Evolutionary conservation across 805 yeast species (phyloP).

Genomic region (Candida incommunis): DNA sequence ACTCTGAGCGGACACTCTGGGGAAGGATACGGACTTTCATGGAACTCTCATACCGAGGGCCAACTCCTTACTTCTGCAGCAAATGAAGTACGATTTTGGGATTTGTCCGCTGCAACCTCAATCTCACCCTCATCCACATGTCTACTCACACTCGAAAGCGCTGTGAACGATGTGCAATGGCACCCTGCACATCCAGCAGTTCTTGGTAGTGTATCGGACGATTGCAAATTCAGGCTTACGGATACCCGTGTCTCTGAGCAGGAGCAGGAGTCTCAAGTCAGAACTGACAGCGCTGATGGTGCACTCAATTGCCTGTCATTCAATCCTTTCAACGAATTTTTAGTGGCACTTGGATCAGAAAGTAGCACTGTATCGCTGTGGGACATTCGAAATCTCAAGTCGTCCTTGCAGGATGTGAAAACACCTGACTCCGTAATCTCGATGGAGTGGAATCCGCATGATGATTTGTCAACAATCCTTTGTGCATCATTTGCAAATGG

Average conservation of each 20-base stretch:
- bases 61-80: slow-evolving; percentile 40
- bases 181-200: slow-evolving; percentile 44
- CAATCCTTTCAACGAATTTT: slow-evolving; percentile 39
- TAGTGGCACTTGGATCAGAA: slow-evolving; percentile 56
- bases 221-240: slow-evolving; percentile 32
- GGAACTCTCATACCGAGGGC: slow-evolving; percentile 60
- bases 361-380: slow-evolving; percentile 42
- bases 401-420: slow-evolving; percentile 17
- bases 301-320: slow-evolving; percentile 31
- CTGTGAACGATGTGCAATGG: slow-evolving; percentile 67
- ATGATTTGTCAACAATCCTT: slow-evolving; percentile 29
- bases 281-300: background rate
- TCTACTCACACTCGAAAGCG: slow-evolving; percentile 26
- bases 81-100: slow-evolving; percentile 52
- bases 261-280: background rate
- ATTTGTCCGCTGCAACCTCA: slow-evolving; percentile 32
- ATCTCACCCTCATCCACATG: slow-evolving; percentile 15
- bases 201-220: slow-evolving; percentile 58
- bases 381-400: slow-evolving; percentile 44
- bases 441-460: slow-evolving; percentile 57
- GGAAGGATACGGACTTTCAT: slow-evolving; percentile 50
- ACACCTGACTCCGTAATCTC: slow-evolving; percentile 45
- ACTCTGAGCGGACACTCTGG: slow-evolving; percentile 27
- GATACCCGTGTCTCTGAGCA: slow-evolving; percentile 33
- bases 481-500: slow-evolving; percentile 58